phyloP scores from a whole-genome alignment of 1,284 basidiomycete genomes.

The Takashimella tepidaria region DNA sequence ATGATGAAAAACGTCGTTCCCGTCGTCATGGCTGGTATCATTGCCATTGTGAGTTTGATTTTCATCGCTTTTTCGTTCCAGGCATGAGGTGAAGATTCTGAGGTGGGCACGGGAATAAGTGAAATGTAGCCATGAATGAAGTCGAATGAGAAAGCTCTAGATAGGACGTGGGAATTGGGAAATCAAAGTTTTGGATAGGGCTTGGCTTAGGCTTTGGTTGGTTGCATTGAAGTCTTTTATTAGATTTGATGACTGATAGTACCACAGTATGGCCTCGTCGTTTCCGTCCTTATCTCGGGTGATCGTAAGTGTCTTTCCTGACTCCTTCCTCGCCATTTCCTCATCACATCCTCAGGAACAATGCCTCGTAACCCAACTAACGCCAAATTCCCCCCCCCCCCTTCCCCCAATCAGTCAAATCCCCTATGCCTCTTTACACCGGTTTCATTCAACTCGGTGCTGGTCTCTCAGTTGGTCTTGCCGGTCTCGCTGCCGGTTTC shows the following conservation, averaged over 20 bases:
- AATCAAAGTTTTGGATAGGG: too few relatives aligned
- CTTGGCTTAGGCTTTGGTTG: too few relatives aligned
- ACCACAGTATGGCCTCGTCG: slow-evolving; percentile 76
- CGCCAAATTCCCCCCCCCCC: too few relatives aligned
- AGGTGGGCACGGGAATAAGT: background rate
- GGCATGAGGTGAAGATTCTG: background rate
- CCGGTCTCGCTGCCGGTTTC: slow-evolving; percentile 84
- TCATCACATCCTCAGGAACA: background rate
- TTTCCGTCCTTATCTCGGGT: slow-evolving; percentile 79
- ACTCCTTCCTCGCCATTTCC: slow-evolving; percentile 1
- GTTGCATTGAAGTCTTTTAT: background rate
- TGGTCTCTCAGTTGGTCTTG: slow-evolving; percentile 72
- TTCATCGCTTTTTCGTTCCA: background rate
- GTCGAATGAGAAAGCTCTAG: too few relatives aligned
- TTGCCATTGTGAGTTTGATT: slow-evolving; percentile 61
- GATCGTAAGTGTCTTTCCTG: slow-evolving; percentile 64
- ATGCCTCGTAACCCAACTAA: too few relatives aligned
- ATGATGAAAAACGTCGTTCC: slow-evolving; percentile 96
- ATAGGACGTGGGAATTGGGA: too few relatives aligned
- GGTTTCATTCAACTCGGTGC: slow-evolving; percentile 88
- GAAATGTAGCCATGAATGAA: too few relatives aligned
- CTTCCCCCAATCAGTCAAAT: slow-evolving; percentile 39
- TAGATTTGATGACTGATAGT: slow-evolving; percentile 3
- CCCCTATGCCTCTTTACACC: slow-evolving; percentile 64
- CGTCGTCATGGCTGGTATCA: slow-evolving; percentile 99